phyloP scores from a whole-genome alignment of 768 basidiomycete species.

The Rhodotorula graminis region DNA sequence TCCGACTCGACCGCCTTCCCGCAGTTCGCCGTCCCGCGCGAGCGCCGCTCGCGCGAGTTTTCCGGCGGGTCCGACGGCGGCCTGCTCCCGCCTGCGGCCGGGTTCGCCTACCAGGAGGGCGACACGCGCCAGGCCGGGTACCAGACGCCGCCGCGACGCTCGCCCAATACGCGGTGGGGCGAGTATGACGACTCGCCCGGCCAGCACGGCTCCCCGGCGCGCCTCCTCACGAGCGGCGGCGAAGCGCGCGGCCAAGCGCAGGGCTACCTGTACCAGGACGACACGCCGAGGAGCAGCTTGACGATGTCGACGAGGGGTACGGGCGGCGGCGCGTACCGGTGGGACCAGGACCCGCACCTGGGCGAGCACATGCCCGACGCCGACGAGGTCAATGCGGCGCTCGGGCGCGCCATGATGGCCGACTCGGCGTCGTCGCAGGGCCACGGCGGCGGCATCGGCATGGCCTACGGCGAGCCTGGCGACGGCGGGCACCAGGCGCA shows the following conservation, averaged over 20 bases:
- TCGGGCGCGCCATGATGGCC: constrained; percentile 3
- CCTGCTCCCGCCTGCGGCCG: background rate
- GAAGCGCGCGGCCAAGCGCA: too few relatives aligned
- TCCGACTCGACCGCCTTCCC: background rate
- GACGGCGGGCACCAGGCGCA: background rate
- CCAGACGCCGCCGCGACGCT: background rate
- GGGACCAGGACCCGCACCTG: background rate
- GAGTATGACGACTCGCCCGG: background rate
- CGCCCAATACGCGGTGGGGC: constrained; percentile 5
- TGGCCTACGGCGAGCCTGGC: background rate
- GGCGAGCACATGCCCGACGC: background rate
- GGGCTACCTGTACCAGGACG: background rate
- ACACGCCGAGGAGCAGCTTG: background rate
- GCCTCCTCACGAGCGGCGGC: background rate
- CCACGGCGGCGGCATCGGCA: background rate
- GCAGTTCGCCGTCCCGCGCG: background rate
- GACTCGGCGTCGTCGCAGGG: background rate
- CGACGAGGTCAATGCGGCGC: background rate
- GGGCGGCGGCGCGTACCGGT: constrained; percentile 11
- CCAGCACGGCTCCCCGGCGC: background rate
- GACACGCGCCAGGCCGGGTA: background rate
- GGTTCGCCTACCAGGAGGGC: constrained; percentile 7
- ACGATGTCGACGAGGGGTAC: constrained; percentile 10
- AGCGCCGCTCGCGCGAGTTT: background rate
- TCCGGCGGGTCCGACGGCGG: background rate